Evolutionary conservation across 768 basidiomycete species (phyloP).

Genomic region (Lactifluus echinatus): DNA sequence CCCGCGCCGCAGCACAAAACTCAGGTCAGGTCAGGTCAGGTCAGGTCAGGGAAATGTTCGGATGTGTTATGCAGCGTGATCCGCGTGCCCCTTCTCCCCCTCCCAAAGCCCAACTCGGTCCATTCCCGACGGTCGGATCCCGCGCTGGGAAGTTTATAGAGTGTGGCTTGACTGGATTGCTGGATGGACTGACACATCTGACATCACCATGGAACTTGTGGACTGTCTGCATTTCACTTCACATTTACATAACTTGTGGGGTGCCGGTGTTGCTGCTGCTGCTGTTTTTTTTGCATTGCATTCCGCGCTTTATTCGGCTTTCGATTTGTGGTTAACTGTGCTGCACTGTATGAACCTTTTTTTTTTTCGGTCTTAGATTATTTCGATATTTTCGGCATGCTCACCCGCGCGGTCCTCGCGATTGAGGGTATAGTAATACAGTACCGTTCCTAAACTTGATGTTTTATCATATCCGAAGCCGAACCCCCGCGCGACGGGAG

Average conservation of each 20-base stretch:
- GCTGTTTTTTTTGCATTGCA: neutral
- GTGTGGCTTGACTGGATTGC: neutral
- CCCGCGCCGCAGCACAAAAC: slow-evolving; percentile 2
- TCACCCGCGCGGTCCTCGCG: slow-evolving; percentile 4
- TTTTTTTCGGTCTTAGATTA: too few relatives aligned
- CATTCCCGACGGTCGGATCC: slow-evolving; percentile 7
- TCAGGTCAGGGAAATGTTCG: neutral
- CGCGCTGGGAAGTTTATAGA: neutral
- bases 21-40: too few relatives aligned
- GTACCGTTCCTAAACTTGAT: neutral
- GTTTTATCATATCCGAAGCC: neutral
- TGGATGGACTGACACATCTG: too few relatives aligned
- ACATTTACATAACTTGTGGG: too few relatives aligned
- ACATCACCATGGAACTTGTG: too few relatives aligned
- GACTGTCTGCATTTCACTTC: neutral
- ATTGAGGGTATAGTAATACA: neutral
- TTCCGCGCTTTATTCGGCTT: too few relatives aligned
- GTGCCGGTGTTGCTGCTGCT: too few relatives aligned
- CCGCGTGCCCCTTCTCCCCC: neutral
- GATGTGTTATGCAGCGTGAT: slow-evolving; percentile 6
- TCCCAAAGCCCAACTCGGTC: neutral
- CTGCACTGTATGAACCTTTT: neutral
- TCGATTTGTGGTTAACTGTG: too few relatives aligned
- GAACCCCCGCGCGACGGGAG: neutral
- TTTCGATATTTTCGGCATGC: slow-evolving; percentile 4